Evolutionary conservation across 208 protist species (phyloP).

Genomic region (Angomonas deanei): DNA sequence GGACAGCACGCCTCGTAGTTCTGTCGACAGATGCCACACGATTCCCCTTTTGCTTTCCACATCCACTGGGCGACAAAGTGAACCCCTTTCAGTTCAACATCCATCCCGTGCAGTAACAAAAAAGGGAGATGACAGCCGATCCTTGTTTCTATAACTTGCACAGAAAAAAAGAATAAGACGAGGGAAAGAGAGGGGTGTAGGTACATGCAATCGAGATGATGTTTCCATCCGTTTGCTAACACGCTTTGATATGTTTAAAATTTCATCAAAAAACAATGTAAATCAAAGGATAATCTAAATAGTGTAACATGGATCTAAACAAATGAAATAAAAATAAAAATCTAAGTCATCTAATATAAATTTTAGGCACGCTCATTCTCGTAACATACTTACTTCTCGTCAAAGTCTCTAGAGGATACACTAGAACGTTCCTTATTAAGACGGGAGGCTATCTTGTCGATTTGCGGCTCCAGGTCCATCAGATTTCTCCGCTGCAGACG

Average conservation of each 20-base stretch:
- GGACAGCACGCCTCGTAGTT: conserved; percentile 84
- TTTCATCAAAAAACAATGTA: not conserved
- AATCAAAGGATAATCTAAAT: not conserved
- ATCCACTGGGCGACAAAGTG: conserved; percentile 83
- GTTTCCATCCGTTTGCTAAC: too few relatives aligned
- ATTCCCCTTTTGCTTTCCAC: conserved; percentile 84
- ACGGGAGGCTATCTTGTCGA: not conserved
- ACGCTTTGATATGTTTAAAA: too few relatives aligned
- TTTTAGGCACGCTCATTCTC: not conserved
- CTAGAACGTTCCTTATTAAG: too few relatives aligned
- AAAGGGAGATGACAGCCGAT: not conserved
- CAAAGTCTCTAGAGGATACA: not conserved
- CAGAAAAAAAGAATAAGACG: conserved; percentile 1
- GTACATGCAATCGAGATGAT: not conserved
- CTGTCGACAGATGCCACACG: conserved; percentile 85
- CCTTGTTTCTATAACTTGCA: not conserved
- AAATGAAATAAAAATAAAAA: conserved; percentile 1
- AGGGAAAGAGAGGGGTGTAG: conserved; percentile 3
- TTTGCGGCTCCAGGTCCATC: conserved; percentile 8
- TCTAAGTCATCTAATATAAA: not conserved
- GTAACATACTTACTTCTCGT: not conserved
- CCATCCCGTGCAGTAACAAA: too few relatives aligned
- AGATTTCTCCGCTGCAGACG: conserved; percentile 3
- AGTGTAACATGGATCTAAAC: conserved; percentile 1
- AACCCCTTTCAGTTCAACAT: conserved; percentile 68